Base-by-base conservation (phyloP, 805 yeast genomes). In the Ogataea naganishii region DNA sequence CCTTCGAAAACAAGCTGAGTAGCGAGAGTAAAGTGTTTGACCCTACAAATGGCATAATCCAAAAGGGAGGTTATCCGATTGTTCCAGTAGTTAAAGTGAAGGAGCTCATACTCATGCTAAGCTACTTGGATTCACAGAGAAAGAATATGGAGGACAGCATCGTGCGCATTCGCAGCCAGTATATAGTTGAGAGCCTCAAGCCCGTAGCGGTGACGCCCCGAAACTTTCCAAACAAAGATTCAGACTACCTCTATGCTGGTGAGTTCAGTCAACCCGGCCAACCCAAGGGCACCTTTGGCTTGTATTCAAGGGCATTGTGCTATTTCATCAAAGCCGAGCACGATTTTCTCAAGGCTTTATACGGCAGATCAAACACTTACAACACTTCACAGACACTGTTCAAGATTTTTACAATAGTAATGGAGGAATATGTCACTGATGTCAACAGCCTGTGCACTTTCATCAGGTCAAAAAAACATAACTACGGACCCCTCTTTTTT, bases 401-500 rank as follows among this genome's bases (percentile, higher is more conserved):
- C 31, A 37, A 49, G 16, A 49, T 66, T 6, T 46, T 62, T 26
- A 41, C 49, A 10, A 53, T 59, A 1, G 38, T 61, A 6, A 30
- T 67, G 6, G 58, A 58, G 2, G 59, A 58, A 10, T 69, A 60
- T 40, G 40, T 58, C 3, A 46, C 50, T 26, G 49, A 72, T 17
- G 52, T 64, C 18, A 52, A 54, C 10, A 41, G 44, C 7, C 57
- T 74, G 23, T 39, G 63, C 4, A 47, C 49, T 4, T 53, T 60
- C 25, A 62, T 72, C 6, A 62, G 61, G 24, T 43, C 46, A 20
- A 62, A 66, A 32, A 41, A 66, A 19, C 57, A 58, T 7, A 62
- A 64, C 15, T 72, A 73, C 35, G 73, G 75, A 3, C 47, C 74
- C 8, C 51, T 74, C 32, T 60, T 64, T 14, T 75, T 74, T 52